Conservation (phyloP, 148 eudicot genomes). For the Chenopodium berlandieri region DNA sequence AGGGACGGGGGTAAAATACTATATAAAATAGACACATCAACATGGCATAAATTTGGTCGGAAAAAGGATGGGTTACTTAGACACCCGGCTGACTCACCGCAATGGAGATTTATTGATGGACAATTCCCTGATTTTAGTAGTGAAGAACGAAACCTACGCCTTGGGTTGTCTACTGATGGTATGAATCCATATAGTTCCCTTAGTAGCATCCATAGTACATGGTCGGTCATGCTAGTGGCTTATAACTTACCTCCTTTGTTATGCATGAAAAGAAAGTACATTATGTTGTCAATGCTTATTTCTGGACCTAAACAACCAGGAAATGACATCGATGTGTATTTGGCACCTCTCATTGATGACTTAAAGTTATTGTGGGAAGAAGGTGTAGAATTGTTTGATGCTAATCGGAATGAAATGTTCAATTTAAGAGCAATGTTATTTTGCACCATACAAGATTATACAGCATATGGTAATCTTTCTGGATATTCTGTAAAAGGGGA, state of each 20-base stretch:
- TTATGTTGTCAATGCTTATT: too few species aligned
- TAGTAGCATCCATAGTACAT: neutral
- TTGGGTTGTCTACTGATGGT: conserved; percentile 31
- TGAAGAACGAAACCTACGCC: conserved; percentile 26
- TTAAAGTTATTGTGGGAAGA: conserved; percentile 15
- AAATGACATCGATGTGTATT: too few species aligned
- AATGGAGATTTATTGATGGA: conserved; percentile 11
- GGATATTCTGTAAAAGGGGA: conserved; percentile 15
- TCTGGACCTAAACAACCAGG: too few species aligned
- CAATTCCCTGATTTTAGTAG: conserved; percentile 1
- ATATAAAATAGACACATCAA: neutral
- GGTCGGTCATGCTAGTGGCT: too few species aligned
- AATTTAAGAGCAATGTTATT: conserved; percentile 21
- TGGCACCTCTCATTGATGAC: conserved; percentile 12
- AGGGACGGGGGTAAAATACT: too few species aligned
- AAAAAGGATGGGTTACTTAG: conserved; percentile 3
- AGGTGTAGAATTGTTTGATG: conserved; percentile 26
- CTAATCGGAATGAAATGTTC: conserved; percentile 6
- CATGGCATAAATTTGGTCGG: conserved; percentile 26
- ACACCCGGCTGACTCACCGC: conserved; percentile 10
- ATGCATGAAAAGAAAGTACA: too few species aligned
- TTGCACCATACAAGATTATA: conserved; percentile 30
- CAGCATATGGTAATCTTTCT: conserved; percentile 14
- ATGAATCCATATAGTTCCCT: conserved; percentile 11
- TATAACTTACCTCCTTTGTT: too few species aligned